phyloP scores from a whole-genome alignment of 768 basidiomycete species.

The Trametes gibbosa region DNA sequence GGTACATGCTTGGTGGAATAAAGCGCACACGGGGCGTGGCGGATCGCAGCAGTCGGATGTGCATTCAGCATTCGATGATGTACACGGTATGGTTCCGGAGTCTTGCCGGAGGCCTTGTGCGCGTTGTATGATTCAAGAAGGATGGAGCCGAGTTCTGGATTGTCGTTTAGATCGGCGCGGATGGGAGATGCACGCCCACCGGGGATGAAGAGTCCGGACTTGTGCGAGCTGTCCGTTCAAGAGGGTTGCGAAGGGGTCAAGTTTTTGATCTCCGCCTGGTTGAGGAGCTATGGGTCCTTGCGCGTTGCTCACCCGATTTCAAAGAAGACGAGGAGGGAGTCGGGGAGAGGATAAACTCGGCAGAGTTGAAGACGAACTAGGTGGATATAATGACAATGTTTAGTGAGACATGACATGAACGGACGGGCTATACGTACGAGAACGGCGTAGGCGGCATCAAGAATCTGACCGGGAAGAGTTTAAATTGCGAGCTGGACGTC shows the following conservation, averaged over 20 bases:
- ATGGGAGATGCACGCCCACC: conserved; percentile 29
- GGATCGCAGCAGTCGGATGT: conserved; percentile 17
- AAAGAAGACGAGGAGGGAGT: conserved; percentile 24
- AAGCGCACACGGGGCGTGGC: conserved; percentile 28
- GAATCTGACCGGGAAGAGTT: conserved; percentile 24
- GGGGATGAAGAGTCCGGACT: conserved; percentile 29
- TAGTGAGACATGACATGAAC: neutral
- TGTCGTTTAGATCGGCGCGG: conserved; percentile 25
- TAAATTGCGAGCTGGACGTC: conserved; percentile 28
- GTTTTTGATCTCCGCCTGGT: conserved; percentile 23
- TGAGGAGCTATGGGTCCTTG: conserved; percentile 21
- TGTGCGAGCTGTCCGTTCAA: conserved; percentile 24
- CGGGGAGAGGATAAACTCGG: conserved; percentile 24
- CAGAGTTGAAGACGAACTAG: conserved; percentile 27
- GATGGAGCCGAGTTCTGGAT: conserved; percentile 28
- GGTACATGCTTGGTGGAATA: conserved; percentile 27
- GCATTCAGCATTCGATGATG: neutral
- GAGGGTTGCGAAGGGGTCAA: conserved; percentile 25
- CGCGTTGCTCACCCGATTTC: conserved; percentile 24
- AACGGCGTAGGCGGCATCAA: conserved; percentile 27
- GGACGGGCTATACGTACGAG: conserved; percentile 14
- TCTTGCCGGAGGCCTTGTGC: conserved; percentile 25
- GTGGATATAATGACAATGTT: neutral
- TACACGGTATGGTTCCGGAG: neutral
- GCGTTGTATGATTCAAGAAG: conserved; percentile 25